These are phyloP conservation scores for Platanthera zijinensis DNA, from an alignment of 106 monocot genomes.

Conservation along the genomic window DNA sequence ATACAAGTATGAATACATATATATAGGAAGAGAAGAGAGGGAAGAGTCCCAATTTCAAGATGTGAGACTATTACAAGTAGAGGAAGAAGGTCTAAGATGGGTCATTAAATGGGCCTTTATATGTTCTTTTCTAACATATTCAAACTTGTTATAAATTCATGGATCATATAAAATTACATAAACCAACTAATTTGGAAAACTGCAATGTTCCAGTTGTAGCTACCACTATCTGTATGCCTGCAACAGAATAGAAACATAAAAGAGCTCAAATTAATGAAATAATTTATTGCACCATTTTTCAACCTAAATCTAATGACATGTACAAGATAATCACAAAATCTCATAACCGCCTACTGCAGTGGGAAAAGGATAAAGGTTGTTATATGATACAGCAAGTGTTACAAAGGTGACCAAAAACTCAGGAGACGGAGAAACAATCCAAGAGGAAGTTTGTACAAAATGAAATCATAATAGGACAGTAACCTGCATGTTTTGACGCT, in stretches of 20 bases:
- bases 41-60: too few species aligned
- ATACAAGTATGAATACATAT: too few species aligned
- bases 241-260: background rate
- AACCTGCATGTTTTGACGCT: slow-evolving; percentile 56
- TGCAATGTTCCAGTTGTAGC: background rate
- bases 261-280: background rate
- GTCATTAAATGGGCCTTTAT: too few species aligned
- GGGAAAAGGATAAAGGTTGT: background rate
- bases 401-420: background rate
- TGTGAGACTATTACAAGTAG: too few species aligned
- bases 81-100: too few species aligned
- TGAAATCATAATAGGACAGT: background rate
- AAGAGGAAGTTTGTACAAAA: background rate
- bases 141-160: too few species aligned
- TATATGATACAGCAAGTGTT: background rate
- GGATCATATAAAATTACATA: too few species aligned
- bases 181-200: too few species aligned
- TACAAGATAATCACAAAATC: background rate
- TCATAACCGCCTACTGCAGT: background rate
- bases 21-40: too few species aligned
- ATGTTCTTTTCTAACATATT: too few species aligned
- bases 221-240: background rate
- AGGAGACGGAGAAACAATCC: background rate
- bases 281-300: background rate
- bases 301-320: background rate